Base-by-base conservation (phyloP, 2,329 filamentous ascomycete species). In the Aspergillus hiratsukae region DNA sequence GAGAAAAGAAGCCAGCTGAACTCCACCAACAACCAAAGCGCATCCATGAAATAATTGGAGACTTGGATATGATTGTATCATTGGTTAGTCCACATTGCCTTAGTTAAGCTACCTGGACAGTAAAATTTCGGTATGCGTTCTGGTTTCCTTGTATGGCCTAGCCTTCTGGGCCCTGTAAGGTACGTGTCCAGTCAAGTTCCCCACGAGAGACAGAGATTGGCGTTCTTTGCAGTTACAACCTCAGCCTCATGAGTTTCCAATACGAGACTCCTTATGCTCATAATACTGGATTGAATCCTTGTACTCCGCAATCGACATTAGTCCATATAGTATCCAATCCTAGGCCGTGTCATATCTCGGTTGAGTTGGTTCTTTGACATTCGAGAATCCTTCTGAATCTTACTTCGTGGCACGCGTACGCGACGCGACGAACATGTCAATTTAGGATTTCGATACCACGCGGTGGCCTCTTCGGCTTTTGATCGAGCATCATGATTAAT, bases 401-500 rank as follows among this genome's bases (percentile, higher is more conserved):
- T 43, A 43, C 19, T 43, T 28, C 25, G 31, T 21, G 17, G 37
- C 27, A 57, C 61, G 56, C 59, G 59, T 57, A 60, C 61, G 58
- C 58, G 64, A 54, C 51, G 48, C 51, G 51, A 61, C 58, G 51
- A 65, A 61, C 48, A 7, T 62, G 46, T 28, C 19, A 43, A 23
- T 49, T 43, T 11, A 45, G 45, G 25, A 46, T 40, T 23, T 17
- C 17, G 31, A 35, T 3, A 35, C 31, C 3, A 35, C 31, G 31
- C 31, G 31, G 14, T 17, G 14, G 31, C 31, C 31, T 35, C 31
- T 17, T 7, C 4, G 11, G 14, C 31, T 3, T 17, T 37, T 37
- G 14, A 7, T 37, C 17, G 31, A 37, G 3, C 31, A 37, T 14
- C 31, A 37, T 3, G 14, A 17, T 7, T 6, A 17, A 8, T 37